Evolutionary conservation across 2,329 filamentous ascomycete species (phyloP).

Genomic region (Epichloe sylvatica): DNA sequence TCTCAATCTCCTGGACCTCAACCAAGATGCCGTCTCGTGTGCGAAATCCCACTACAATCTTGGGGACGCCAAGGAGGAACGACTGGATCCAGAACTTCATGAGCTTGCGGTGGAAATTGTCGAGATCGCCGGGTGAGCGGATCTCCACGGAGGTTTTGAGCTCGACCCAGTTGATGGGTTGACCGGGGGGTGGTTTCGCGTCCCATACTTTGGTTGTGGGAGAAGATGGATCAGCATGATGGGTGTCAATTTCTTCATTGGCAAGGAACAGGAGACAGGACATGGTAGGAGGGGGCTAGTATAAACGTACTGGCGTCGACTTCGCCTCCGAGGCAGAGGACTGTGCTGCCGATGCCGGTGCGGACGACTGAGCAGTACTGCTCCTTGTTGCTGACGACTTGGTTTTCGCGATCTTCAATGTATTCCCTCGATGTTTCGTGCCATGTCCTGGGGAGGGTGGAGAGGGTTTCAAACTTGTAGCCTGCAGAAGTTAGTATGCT

Average conservation of each 20-base stretch:
- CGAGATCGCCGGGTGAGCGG: constrained; percentile 49
- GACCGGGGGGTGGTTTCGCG: constrained; percentile 52
- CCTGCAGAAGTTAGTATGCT: constrained; percentile 32
- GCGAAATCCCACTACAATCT: constrained; percentile 81
- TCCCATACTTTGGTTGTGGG: constrained; percentile 53
- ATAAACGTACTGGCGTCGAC: constrained; percentile 60
- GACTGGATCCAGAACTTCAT: constrained; percentile 96
- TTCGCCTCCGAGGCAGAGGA: constrained; percentile 76
- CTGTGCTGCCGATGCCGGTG: constrained; percentile 66
- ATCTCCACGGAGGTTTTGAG: constrained; percentile 80
- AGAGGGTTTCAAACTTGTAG: constrained; percentile 91
- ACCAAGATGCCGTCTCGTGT: constrained; percentile 56
- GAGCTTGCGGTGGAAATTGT: constrained; percentile 76
- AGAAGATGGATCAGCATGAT: neutral
- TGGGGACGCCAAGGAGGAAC: constrained; percentile 83
- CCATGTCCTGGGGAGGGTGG: constrained; percentile 63
- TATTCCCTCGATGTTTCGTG: constrained; percentile 55
- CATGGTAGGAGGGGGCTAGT: constrained; percentile 2
- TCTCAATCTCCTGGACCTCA: constrained; percentile 65
- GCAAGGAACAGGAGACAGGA: neutral
- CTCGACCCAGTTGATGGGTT: constrained; percentile 83
- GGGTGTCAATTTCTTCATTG: neutral
- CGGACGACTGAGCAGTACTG: constrained; percentile 93
- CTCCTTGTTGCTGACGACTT: constrained; percentile 71
- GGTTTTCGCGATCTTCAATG: constrained; percentile 61